Percentiles rank a stretch among this genome's conserved stretches.
Evolutionary conservation across 495 filamentous ascomycete species (phyloP).

Genomic region (Trichocladium antarcticum): DNA sequence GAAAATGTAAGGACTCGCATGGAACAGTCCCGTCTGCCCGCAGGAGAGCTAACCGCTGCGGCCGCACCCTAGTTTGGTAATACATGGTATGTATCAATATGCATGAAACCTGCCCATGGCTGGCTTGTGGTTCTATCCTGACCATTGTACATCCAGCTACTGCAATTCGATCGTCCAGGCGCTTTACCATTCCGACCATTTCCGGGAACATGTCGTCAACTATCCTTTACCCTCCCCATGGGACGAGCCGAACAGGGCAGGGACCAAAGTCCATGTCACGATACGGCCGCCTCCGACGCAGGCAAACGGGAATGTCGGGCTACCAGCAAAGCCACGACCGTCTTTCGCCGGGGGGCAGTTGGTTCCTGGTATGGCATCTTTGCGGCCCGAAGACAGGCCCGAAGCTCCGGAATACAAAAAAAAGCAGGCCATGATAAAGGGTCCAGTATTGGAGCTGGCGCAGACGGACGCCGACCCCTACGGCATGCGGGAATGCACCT

Average conservation of each 20-base stretch:
- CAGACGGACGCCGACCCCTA: conserved; percentile 67
- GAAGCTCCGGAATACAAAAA: conserved; percentile 95
- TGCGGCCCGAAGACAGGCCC: conserved; percentile 54
- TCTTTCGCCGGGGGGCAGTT: conserved; percentile 34
- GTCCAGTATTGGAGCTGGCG: conserved; percentile 71
- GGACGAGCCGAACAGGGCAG: conserved; percentile 35
- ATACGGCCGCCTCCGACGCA: conserved; percentile 37
- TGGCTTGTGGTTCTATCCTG: neutral
- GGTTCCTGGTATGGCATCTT: conserved; percentile 24
- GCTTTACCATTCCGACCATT: conserved; percentile 87
- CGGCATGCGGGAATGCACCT: conserved; percentile 89
- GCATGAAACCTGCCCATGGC: neutral
- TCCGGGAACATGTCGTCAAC: conserved; percentile 89
- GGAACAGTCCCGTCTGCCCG: neutral
- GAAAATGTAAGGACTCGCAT: conserved; percentile 65
- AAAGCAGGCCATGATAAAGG: conserved; percentile 77
- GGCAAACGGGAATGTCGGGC: conserved; percentile 29
- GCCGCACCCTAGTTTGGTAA: conserved; percentile 68
- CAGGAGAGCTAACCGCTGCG: conserved; percentile 14
- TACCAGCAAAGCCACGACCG: conserved; percentile 32
- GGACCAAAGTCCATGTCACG: conserved; percentile 38
- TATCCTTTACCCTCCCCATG: conserved; percentile 55
- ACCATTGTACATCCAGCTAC: conserved; percentile 49
- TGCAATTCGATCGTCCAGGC: conserved; percentile 97
- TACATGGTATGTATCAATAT: conserved; percentile 60